Evolutionary conservation across 768 basidiomycete species (phyloP).

Genomic region (Pleurotus ostreatus): DNA sequence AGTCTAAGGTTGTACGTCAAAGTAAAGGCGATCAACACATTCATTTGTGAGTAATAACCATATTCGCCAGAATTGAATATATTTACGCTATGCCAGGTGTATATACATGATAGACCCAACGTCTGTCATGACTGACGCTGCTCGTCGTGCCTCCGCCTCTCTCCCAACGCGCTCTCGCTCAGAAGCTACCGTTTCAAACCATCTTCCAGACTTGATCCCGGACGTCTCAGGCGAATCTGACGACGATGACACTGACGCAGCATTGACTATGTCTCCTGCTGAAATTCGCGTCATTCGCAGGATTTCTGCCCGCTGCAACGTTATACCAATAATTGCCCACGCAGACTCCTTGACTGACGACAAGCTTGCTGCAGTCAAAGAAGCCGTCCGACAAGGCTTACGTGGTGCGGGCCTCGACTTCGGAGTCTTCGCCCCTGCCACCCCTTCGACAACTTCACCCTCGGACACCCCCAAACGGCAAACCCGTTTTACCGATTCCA

Average conservation of each 20-base stretch:
- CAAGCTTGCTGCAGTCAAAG: constrained; percentile 64
- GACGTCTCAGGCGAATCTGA: constrained; percentile 50
- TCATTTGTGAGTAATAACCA: constrained; percentile 59
- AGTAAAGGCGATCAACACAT: constrained; percentile 89
- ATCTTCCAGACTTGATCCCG: constrained; percentile 48
- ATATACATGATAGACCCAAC: constrained; percentile 84
- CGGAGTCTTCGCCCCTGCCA: constrained; percentile 61
- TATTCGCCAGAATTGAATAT: background rate
- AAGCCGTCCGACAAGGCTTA: constrained; percentile 64
- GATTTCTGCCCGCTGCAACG: constrained; percentile 68
- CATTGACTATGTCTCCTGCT: constrained; percentile 66
- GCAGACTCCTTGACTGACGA: constrained; percentile 84
- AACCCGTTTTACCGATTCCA: constrained; percentile 28
- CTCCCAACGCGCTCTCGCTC: constrained; percentile 51
- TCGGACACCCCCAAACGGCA: constrained; percentile 27
- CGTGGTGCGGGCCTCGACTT: constrained; percentile 66
- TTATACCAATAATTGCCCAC: constrained; percentile 77
- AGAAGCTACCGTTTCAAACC: constrained; percentile 59
- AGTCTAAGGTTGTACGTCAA: constrained; percentile 84
- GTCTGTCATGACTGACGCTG: constrained; percentile 54
- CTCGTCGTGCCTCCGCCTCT: constrained; percentile 45
- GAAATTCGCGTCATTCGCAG: constrained; percentile 79
- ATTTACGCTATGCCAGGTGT: constrained; percentile 41
- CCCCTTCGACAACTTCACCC: constrained; percentile 22
- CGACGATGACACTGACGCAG: constrained; percentile 44